A percentile compares a stretch with the other conserved stretches of the same genome.
Conservation (phyloP, 176 grass and related monocot genomes). For the Juncus effusus region DNA sequence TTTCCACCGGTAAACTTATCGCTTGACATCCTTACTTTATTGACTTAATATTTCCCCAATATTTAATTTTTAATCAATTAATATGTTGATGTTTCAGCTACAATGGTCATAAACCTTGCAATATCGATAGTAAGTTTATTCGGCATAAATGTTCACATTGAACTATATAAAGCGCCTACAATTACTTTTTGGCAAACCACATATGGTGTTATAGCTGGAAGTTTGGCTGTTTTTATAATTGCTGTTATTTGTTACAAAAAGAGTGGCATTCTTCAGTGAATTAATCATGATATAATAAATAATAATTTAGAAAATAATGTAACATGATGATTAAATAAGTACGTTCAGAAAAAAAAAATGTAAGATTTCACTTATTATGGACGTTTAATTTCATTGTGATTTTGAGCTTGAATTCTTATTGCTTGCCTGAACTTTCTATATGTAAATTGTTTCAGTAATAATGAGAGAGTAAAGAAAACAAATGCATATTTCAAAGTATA, state of each 20-base stretch:
- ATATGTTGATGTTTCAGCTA: conserved; percentile 22
- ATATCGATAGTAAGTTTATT: conserved; percentile 34
- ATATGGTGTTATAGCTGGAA: conserved; percentile 31
- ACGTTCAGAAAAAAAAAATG: too few relatives aligned
- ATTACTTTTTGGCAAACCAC: conserved; percentile 35
- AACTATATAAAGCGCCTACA: conserved; percentile 24
- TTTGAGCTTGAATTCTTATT: too few relatives aligned
- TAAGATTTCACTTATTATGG: too few relatives aligned
- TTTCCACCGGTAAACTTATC: conserved; percentile 3
- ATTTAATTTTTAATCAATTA: not conserved
- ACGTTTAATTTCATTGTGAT: too few relatives aligned
- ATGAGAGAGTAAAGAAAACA: too few relatives aligned
- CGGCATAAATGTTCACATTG: conserved; percentile 54
- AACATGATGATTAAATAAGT: too few relatives aligned
- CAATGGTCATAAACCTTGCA: conserved; percentile 41
- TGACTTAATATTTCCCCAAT: not conserved
- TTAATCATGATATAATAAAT: not conserved
- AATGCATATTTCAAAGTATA: too few relatives aligned
- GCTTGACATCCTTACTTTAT: not conserved
- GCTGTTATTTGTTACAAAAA: conserved; percentile 39
- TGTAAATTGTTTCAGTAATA: too few relatives aligned
- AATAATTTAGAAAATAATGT: too few relatives aligned
- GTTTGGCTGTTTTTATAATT: conserved; percentile 38
- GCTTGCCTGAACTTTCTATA: too few relatives aligned
- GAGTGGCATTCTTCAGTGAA: conserved; percentile 45